phyloP scores from a whole-genome alignment of 176 grass and related monocot species.

The Cenchrus americanus region DNA sequence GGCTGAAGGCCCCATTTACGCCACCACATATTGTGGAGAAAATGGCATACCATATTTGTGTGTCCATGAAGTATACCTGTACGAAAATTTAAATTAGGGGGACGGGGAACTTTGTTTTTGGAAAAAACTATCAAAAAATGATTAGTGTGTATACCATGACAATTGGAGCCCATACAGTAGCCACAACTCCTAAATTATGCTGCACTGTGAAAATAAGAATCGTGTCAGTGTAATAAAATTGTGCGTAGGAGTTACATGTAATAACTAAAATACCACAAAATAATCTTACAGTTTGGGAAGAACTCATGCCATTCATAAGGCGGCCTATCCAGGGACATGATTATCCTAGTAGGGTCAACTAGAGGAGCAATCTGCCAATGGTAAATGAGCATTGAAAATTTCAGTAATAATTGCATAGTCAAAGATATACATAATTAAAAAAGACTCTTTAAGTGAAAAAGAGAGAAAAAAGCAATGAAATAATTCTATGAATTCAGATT shows the following conservation, averaged over 20 bases:
- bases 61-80: constrained; percentile 99
- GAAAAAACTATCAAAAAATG: background rate
- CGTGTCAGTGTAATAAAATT: constrained; percentile 38
- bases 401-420: constrained; percentile 11
- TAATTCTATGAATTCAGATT: background rate
- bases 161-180: constrained; percentile 93
- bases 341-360: constrained; percentile 73
- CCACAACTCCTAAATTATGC: constrained; percentile 85
- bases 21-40: constrained; percentile 96
- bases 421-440: constrained; percentile 14
- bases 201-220: constrained; percentile 69
- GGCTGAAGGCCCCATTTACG: constrained; percentile 90
- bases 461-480: background rate
- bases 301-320: constrained; percentile 92
- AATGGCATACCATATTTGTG: constrained; percentile 99
- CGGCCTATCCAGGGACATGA: constrained; percentile 75
- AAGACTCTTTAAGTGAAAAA: constrained; percentile 5
- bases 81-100: constrained; percentile 26
- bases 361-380: constrained; percentile 81
- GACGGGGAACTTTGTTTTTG: background rate
- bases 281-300: constrained; percentile 87
- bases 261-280: background rate
- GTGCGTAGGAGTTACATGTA: constrained; percentile 5
- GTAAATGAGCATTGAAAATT: constrained; percentile 19
- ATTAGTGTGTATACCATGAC: constrained; percentile 70